Base-by-base conservation (phyloP, 2,329 filamentous ascomycete genomes). In the Colletotrichum tropicale region DNA sequence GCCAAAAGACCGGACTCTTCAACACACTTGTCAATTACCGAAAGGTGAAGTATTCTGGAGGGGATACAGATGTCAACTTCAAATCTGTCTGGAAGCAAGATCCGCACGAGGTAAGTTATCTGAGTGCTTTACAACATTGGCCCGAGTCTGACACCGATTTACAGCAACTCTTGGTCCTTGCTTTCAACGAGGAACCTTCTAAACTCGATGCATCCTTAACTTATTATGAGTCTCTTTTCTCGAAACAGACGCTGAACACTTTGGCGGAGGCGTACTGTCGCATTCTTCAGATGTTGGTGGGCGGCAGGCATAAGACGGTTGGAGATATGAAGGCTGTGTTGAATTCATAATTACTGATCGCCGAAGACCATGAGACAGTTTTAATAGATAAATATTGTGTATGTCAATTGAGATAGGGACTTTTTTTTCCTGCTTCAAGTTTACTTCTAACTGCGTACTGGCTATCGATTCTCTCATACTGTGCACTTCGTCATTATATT, bases 1-100 rank as follows among this genome's bases (percentile, higher is more conserved):
- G 55, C 62, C 65, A 73, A 13, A 32, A 26, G 8, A 62, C 55
- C 1, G 73, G 69, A 9, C 32, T 75, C 7, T 67, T 75, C 32
- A 72, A 71, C 2, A 72, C 69, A 0, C 30, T 75, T 6, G 69
- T 75, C 30, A 75, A 75, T 4, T 64, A 62, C 24, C 8, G 73
- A 4, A 75, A 72, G 5, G 62, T 67, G 26, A 71, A 56, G 55
- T 75, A 67, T 28, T 66, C 56, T 1, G 61, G 30, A 21, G 36
- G 21, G 0, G 7, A 21, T 13, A 3, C 24, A 8, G 52, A 52
- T 9, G 52, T 60, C 0, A 61, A 55, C 3, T 75, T 66, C 15
- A 68, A 55, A 2, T 71, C 72, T 1, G 38, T 66, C 8, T 71
- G 72, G 72, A 71, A 75, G 18, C 72, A 75, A 6, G 72, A 75